phyloP scores from a whole-genome alignment of 2,329 filamentous ascomycete species.

The Cadophora malorum region DNA sequence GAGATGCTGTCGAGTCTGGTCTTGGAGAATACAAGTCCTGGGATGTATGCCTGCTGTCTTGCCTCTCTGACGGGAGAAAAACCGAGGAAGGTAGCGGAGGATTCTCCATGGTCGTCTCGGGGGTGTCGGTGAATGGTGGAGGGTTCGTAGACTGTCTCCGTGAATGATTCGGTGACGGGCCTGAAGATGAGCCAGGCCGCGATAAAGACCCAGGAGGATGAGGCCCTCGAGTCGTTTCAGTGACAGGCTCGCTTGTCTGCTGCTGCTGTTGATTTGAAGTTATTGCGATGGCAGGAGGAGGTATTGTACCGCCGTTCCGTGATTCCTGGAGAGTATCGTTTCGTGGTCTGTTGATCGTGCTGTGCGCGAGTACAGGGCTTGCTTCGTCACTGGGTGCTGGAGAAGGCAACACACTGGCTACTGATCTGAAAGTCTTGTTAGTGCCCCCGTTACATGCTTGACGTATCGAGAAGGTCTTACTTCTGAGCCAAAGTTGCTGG shows the following conservation, averaged over 20 bases:
- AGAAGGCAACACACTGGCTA: conserved; percentile 48
- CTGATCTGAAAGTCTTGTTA: conserved; percentile 28
- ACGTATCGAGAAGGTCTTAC: conserved; percentile 26
- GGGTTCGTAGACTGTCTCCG: conserved; percentile 11
- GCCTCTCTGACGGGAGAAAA: conserved; percentile 22
- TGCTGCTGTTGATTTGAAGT: conserved; percentile 9
- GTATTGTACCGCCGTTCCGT: conserved; percentile 18
- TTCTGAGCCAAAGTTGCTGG: conserved; percentile 31
- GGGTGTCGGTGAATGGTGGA: conserved; percentile 5
- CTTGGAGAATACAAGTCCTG: conserved; percentile 6
- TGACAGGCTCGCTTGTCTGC: conserved; percentile 16
- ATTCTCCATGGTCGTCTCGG: conserved; percentile 16
- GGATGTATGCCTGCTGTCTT: neutral
- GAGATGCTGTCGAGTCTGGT: neutral
- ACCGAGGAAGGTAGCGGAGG: conserved; percentile 24
- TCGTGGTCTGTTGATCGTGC: conserved; percentile 42
- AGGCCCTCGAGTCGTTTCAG: neutral
- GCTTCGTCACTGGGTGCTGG: conserved; percentile 68
- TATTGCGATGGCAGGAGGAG: conserved; percentile 6
- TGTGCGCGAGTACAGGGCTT: conserved; percentile 52
- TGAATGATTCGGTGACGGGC: conserved; percentile 7
- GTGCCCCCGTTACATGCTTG: conserved; percentile 5
- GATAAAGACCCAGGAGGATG: neutral
- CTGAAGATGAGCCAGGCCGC: conserved; percentile 13
- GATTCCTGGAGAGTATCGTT: conserved; percentile 21